Evolutionary conservation across 2,329 filamentous ascomycete genomes (phyloP).

Genomic region (Didymosphaeria variabile): DNA sequence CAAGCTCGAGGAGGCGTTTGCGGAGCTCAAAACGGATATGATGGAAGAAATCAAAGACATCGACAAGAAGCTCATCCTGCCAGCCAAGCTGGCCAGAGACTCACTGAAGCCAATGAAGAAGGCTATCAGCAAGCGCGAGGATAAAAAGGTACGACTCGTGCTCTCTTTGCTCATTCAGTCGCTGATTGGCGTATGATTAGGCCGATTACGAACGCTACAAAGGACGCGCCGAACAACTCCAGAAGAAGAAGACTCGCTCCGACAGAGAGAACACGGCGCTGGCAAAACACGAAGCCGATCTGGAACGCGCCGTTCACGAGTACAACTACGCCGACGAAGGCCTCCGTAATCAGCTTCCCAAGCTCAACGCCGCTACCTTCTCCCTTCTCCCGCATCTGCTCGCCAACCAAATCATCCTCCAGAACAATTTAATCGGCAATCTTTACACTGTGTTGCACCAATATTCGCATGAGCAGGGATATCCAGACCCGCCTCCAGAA

Average conservation of each 20-base stretch:
- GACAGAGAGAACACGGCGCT: constrained; percentile 77
- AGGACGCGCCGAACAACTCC: constrained; percentile 72
- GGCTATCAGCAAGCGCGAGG: constrained; percentile 84
- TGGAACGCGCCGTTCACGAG: constrained; percentile 72
- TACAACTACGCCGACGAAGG: constrained; percentile 80
- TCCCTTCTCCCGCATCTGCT: constrained; percentile 78
- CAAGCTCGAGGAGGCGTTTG: constrained; percentile 71
- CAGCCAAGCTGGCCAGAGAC: constrained; percentile 74
- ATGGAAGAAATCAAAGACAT: constrained; percentile 75
- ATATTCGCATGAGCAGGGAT: constrained; percentile 73
- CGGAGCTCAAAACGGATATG: constrained; percentile 76
- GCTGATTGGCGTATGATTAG: constrained; percentile 47
- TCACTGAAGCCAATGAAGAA: constrained; percentile 77
- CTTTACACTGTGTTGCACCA: constrained; percentile 80
- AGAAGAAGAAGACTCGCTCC: constrained; percentile 74
- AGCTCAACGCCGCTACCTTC: constrained; percentile 74
- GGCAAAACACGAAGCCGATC: constrained; percentile 75
- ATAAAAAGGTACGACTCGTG: constrained; percentile 67
- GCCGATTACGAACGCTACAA: constrained; percentile 83
- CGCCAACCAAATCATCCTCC: constrained; percentile 74
- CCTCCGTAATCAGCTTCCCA: constrained; percentile 75
- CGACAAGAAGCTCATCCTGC: constrained; percentile 73
- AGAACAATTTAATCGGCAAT: constrained; percentile 78
- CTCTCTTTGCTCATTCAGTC: neutral
- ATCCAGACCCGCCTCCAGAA: constrained; percentile 76